These are phyloP conservation scores for Trichoderma parareesei DNA, from an alignment of 495 filamentous ascomycete species.

Conservation along the genomic window DNA sequence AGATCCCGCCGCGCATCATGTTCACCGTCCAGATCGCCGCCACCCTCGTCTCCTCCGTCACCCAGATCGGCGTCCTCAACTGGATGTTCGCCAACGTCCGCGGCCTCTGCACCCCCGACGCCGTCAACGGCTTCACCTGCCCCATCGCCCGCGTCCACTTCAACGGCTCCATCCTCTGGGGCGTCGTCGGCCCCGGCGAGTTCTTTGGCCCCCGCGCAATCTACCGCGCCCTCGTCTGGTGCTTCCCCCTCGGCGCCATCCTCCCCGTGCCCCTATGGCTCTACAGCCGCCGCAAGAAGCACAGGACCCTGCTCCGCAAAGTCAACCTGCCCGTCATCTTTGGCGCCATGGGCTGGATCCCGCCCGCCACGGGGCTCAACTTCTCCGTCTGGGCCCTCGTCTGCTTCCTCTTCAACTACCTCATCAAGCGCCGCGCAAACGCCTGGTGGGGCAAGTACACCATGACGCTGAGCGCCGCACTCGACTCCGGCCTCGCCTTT, in stretches of 20 bases:
- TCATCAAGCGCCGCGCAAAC: slow-evolving; percentile 53
- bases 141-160: slow-evolving; percentile 84
- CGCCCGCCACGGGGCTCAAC: slow-evolving; percentile 76
- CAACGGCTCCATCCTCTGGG: slow-evolving; percentile 84
- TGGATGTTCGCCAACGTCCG: slow-evolving; percentile 81
- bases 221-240: slow-evolving; percentile 65
- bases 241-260: slow-evolving; percentile 65
- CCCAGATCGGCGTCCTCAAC: slow-evolving; percentile 74
- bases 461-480: slow-evolving; percentile 73
- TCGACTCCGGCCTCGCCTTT: slow-evolving; percentile 75
- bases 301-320: slow-evolving; percentile 45
- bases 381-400: slow-evolving; percentile 77
- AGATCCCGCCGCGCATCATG: slow-evolving; percentile 74
- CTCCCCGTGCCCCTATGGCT: slow-evolving; percentile 62
- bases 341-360: slow-evolving; percentile 70
- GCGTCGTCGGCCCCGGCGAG: slow-evolving; percentile 67
- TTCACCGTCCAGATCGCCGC: slow-evolving; percentile 77
- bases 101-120: slow-evolving; percentile 65
- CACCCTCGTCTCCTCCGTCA: slow-evolving; percentile 67
- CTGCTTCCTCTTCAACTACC: slow-evolving; percentile 73
- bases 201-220: slow-evolving; percentile 69
- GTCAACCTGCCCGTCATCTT: slow-evolving; percentile 68
- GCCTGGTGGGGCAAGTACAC: slow-evolving; percentile 87
- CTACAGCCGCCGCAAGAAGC: slow-evolving; percentile 40
- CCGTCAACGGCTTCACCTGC: slow-evolving; percentile 79